Evolutionary conservation across 495 filamentous ascomycete species (phyloP), one percentile per base, ranked within the genome.

Genomic region (Aspergillus diversus): DNA sequence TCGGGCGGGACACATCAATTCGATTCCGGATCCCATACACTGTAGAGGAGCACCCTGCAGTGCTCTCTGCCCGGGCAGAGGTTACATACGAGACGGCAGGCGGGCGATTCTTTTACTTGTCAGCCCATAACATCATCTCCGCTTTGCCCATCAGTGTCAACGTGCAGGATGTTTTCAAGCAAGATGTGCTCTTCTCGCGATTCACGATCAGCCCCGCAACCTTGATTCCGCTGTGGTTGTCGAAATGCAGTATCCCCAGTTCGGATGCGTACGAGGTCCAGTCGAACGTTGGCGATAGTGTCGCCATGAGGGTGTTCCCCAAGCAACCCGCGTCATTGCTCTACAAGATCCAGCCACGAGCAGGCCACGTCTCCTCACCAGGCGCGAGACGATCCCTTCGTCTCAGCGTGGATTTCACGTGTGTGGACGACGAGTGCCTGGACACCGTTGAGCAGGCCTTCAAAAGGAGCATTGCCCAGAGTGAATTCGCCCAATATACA

Each of bases 131-230:
- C 11, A 82, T 83, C n/a, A 78, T 92, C 31, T 84, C 87, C 1
- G 88, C 91, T 16, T 79, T 98, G 11, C 91, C 92, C 0, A 84
- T 99, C 43, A 92, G 92, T 16, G 94, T 99, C 63, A 97, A 98
- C 65, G 94, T 99, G 43, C 92, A 97, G 67, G 96, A 99, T 66
- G 86, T 92, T 42, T 99, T 99, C 82, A 96, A 96, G 72, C 83
- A 90, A 55, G 76, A 87, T 33, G 80, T 87, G 1, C 82, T 98
- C 0, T 95, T 94, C 67, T 97, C 94, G 0, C 87, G 88, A 54
- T 98, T 99, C 71, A 95, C 90, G 15, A 86, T 99, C 46, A 90
- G 89, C 33, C 90, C 93, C 5, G 88, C 92, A 4, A 89, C 77
- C 61, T 68, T 83, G 56, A 85, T 89, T 53, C 95, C 95, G 1